Evolutionary conservation across 495 filamentous ascomycete genomes (phyloP).

Genomic region (Aspergillus nidulans): DNA sequence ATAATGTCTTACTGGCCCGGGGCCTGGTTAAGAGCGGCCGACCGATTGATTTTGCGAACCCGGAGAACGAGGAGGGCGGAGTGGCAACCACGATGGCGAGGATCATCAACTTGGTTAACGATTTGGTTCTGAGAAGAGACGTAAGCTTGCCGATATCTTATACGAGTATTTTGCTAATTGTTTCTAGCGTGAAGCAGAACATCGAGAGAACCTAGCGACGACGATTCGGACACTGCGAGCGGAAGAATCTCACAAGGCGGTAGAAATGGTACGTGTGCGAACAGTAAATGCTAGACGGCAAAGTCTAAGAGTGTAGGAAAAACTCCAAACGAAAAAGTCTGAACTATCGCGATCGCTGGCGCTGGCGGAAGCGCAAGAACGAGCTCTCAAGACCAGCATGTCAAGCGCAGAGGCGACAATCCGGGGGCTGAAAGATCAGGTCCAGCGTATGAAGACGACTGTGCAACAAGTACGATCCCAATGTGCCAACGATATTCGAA

Average conservation of each 20-base stretch:
- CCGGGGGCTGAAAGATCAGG: constrained; percentile 71
- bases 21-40: constrained; percentile 81
- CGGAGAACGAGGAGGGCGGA: constrained; percentile 60
- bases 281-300: not conserved
- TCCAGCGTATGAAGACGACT: constrained; percentile 67
- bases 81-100: constrained; percentile 69
- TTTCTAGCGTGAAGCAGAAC: constrained; percentile 76
- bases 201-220: constrained; percentile 72
- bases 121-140: constrained; percentile 78
- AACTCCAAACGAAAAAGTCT: constrained; percentile 62
- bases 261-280: constrained; percentile 42
- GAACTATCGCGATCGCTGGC: constrained; percentile 74
- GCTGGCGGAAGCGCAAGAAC: constrained; percentile 67
- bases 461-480: constrained; percentile 77
- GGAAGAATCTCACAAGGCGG: constrained; percentile 64
- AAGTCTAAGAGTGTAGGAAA: constrained; percentile 33
- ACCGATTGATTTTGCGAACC: constrained; percentile 79
- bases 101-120: constrained; percentile 89
- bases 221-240: constrained; percentile 72
- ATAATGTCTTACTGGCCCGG: constrained; percentile 87
- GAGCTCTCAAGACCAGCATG: constrained; percentile 62
- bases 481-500: constrained; percentile 88
- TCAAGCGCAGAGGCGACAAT: constrained; percentile 66
- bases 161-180: constrained; percentile 14
- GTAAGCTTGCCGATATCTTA: constrained; percentile 43